phyloP scores from a whole-genome alignment of 139 green algal species.

The Diplosphaera chodatii region DNA sequence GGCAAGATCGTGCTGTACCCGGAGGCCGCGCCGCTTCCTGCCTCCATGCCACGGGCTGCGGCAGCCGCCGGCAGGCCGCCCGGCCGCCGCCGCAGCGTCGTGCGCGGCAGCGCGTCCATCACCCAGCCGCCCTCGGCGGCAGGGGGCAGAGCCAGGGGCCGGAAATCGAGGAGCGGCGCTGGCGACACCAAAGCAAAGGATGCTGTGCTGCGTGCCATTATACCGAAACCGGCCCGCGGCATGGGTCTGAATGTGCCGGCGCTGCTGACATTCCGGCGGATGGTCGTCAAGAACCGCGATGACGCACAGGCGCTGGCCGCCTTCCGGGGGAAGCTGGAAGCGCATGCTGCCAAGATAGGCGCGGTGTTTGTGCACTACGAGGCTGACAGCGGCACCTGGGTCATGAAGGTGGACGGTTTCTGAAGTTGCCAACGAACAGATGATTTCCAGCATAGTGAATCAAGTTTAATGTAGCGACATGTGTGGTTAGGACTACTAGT shows the following conservation, averaged over 20 bases:
- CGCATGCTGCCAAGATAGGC: constrained; percentile 5
- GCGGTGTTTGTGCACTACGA: constrained; percentile 35
- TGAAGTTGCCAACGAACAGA: too few relatives aligned
- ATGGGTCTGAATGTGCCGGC: constrained; percentile 26
- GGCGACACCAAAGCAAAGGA: not conserved
- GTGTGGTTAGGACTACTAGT: too few relatives aligned
- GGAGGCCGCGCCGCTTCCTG: not conserved
- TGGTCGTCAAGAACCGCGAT: constrained; percentile 9
- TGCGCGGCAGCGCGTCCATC: too few relatives aligned
- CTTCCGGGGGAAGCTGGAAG: constrained; percentile 13
- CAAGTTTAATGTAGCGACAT: too few relatives aligned
- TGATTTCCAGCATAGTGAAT: too few relatives aligned
- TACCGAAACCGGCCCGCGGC: constrained; percentile 1
- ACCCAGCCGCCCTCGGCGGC: too few relatives aligned
- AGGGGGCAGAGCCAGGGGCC: not conserved
- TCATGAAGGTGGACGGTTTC: constrained; percentile 30
- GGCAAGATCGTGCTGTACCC: constrained; percentile 22
- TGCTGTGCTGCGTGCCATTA: not conserved
- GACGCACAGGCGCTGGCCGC: not conserved
- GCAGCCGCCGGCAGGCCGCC: not conserved
- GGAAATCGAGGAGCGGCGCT: not conserved
- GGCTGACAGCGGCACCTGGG: constrained; percentile 16
- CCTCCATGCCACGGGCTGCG: too few relatives aligned
- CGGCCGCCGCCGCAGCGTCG: not conserved
- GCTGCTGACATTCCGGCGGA: constrained; percentile 22